Conservation (phyloP, 805 yeast genomes). For the Lipomyces chichibuensis region DNA sequence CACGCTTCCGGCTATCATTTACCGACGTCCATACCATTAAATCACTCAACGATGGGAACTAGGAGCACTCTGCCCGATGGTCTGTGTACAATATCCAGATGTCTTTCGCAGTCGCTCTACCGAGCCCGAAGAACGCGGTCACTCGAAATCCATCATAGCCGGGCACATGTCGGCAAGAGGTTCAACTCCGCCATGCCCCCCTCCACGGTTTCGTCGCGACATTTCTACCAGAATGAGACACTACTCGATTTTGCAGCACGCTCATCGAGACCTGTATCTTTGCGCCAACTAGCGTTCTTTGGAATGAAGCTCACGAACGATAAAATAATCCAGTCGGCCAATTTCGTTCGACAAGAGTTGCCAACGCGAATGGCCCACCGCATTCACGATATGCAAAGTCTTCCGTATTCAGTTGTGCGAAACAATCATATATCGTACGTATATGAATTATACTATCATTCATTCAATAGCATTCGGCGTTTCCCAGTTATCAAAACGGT, state of each 20-base stretch:
- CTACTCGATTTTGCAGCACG: conserved; percentile 64
- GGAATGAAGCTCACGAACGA: conserved; percentile 77
- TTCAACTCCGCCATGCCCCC: conserved; percentile 20
- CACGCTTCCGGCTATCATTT: neutral
- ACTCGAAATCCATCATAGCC: neutral
- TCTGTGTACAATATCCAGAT: neutral
- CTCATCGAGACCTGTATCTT: conserved; percentile 83
- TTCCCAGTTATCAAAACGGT: conserved; percentile 67
- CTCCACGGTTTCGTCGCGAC: conserved; percentile 53
- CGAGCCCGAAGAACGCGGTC: neutral
- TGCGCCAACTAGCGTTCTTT: conserved; percentile 87
- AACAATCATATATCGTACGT: conserved; percentile 85
- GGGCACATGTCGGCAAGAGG: conserved; percentile 1
- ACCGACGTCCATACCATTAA: neutral
- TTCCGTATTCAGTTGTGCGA: conserved; percentile 82
- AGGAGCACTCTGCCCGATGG: neutral
- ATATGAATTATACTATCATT: conserved; percentile 84
- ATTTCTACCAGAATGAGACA: conserved; percentile 81
- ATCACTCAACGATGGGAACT: neutral
- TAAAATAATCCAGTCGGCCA: conserved; percentile 80
- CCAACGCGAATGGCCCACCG: conserved; percentile 83
- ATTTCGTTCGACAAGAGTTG: conserved; percentile 82
- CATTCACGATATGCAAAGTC: conserved; percentile 71
- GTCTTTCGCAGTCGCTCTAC: neutral
- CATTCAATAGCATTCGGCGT: conserved; percentile 82